These are phyloP conservation scores for Mucor saturninus DNA, from an alignment of 371 early-diverging fungal genomes.

Conservation along the genomic window DNA sequence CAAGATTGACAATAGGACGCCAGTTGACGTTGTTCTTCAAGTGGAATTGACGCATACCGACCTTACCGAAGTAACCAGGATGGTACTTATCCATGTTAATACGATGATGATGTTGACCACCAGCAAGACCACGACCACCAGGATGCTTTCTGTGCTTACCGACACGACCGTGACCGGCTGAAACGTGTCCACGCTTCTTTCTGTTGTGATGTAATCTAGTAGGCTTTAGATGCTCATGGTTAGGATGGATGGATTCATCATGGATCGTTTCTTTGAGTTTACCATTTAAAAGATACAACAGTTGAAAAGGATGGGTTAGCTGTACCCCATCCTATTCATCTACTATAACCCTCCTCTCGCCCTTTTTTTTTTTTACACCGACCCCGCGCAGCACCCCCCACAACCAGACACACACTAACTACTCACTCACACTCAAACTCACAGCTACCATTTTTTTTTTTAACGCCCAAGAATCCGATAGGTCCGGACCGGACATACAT, in stretches of 20 bases:
- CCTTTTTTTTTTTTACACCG: no score
- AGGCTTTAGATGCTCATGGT: conserved; percentile 58
- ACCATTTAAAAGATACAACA: conserved; percentile 23
- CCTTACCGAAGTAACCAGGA: conserved; percentile 99
- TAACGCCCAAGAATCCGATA: no score
- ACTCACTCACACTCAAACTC: no score
- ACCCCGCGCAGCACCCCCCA: background rate
- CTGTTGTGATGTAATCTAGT: conserved; percentile 85
- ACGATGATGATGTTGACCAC: conserved; percentile 99
- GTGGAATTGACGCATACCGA: conserved; percentile 99
- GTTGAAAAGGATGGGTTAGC: conserved; percentile 4
- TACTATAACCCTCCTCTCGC: no score
- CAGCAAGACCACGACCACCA: conserved; percentile 99
- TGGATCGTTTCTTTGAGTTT: background rate
- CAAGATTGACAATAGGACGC: conserved; percentile 91
- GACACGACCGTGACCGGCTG: conserved; percentile 94
- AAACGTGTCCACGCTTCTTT: conserved; percentile 93
- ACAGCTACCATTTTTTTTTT: background rate
- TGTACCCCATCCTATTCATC: no score
- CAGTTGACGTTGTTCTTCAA: conserved; percentile 91
- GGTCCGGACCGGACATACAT: conserved; percentile 3
- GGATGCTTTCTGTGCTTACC: conserved; percentile 99
- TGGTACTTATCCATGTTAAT: conserved; percentile 99
- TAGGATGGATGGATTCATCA: conserved; percentile 10
- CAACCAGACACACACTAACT: no score